Evolutionary conservation across 306 rosid species (phyloP).

Genomic region (Castanea mollissima): DNA sequence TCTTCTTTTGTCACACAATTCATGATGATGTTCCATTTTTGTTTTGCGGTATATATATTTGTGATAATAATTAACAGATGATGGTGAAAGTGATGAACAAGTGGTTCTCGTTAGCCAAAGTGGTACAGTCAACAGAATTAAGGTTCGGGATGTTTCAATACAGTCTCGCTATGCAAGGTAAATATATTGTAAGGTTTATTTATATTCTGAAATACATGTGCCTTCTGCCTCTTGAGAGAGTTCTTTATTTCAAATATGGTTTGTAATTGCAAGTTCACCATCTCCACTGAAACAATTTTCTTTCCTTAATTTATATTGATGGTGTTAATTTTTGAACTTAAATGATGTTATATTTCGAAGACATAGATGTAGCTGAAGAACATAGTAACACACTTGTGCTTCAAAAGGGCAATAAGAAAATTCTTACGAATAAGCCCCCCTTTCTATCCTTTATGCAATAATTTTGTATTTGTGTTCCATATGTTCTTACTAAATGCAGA

Average conservation of each 20-base stretch:
- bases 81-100: conserved; percentile 98
- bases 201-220: neutral
- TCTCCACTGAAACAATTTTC: neutral
- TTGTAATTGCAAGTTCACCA: neutral
- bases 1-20: neutral
- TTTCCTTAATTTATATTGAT: neutral
- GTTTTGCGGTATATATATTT: neutral
- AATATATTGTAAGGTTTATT: conserved; percentile 8
- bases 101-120: conserved; percentile 96
- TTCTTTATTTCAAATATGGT: neutral
- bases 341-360: neutral
- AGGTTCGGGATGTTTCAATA: conserved; percentile 91
- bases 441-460: neutral
- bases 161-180: conserved; percentile 98
- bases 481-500: too few species aligned
- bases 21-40: neutral
- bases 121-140: conserved; percentile 93
- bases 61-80: conserved; percentile 48
- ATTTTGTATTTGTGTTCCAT: too few species aligned
- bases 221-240: neutral
- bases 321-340: neutral
- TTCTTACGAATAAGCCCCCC: neutral
- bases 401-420: neutral
- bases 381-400: neutral
- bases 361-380: neutral